Evolutionary conservation across 768 basidiomycete genomes (phyloP).

Genomic region (Glaciozyma martinii): DNA sequence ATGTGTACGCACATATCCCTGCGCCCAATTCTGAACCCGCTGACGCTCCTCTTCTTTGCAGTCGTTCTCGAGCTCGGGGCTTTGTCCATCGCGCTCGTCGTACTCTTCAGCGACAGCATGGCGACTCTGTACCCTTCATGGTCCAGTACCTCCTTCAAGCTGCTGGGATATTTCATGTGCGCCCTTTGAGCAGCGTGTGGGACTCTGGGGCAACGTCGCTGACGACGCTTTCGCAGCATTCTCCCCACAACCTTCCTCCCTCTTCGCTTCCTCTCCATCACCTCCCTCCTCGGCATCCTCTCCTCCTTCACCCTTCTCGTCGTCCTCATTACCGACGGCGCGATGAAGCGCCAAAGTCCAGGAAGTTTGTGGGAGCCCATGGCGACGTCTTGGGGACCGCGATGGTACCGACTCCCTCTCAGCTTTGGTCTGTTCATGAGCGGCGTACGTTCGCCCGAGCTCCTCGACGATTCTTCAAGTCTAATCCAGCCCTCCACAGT

Average conservation of each 20-base stretch:
- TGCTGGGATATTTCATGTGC: conserved; percentile 63
- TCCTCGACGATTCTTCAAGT: background rate
- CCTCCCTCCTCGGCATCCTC: conserved; percentile 73
- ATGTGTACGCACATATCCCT: conserved; percentile 38
- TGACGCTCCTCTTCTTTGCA: background rate
- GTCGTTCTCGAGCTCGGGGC: conserved; percentile 20
- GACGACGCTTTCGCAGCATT: conserved; percentile 45
- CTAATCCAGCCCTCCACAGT: conserved; percentile 43
- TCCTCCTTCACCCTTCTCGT: conserved; percentile 65
- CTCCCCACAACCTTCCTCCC: conserved; percentile 80
- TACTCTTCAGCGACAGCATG: conserved; percentile 78
- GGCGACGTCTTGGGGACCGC: conserved; percentile 55
- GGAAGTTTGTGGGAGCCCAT: conserved; percentile 74
- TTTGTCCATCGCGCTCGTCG: conserved; percentile 70
- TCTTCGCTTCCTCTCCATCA: conserved; percentile 72
- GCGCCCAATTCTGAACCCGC: no score
- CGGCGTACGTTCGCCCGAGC: conserved; percentile 49
- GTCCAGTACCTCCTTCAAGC: conserved; percentile 63
- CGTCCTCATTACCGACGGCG: conserved; percentile 74
- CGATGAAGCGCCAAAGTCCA: conserved; percentile 59
- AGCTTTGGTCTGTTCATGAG: conserved; percentile 87
- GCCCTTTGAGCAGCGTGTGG: conserved; percentile 23
- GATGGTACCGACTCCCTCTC: conserved; percentile 56
- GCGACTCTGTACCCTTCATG: conserved; percentile 60
- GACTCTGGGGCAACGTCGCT: background rate